Evolutionary conservation across 208 protist species (phyloP), one percentile per base, ranked within the genome.

Genomic region (Angomonas deanei): DNA sequence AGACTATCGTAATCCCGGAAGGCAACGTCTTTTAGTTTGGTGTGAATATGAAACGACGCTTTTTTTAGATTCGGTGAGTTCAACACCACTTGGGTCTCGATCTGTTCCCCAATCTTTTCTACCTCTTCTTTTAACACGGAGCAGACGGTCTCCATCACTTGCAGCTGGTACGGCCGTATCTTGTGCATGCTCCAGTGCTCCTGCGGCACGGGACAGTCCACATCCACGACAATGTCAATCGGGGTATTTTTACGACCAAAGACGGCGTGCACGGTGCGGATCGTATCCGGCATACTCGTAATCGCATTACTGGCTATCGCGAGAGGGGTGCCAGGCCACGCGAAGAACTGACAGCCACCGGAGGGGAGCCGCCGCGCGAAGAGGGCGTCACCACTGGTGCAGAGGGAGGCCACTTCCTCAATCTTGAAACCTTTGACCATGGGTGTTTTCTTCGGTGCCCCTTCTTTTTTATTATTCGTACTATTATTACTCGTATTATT

Each of bases 1-100:
- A 94, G 70, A n/a, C 84, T 82, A 53, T 87, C 59, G 67, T 81
- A 94, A 61, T 94, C 88, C n/a, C 63, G 75, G 62, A 94, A 94
- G 23, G 88, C 88, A 11, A 66, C 88, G 57, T 94, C 88, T 70
- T 88, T 83, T 46, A 94, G 72, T 53, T 87, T 85, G 2, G 82
- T 94, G 74, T 94, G 88, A 0, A 94, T 70, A 68, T 94, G 88
- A 48, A 94, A 94, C 6, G 88, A 94, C 3, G 80, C 88, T 69
- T 94, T 94, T 70, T 94, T 94, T 1, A 94, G 73, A 62, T 92
- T 94, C 10, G 88, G 88, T n/a, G 82, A 91, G 72, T 94, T 84
- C 60, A 94, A 73, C 56, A 91, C 80, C 47, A 94, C 88, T 64
- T 91, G 84, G 1, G 77, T 84, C 66, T 80, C 80, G 30, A 94